Conservation (phyloP, 1,284 basidiomycete species). For the Chondrostereum purpureum region DNA sequence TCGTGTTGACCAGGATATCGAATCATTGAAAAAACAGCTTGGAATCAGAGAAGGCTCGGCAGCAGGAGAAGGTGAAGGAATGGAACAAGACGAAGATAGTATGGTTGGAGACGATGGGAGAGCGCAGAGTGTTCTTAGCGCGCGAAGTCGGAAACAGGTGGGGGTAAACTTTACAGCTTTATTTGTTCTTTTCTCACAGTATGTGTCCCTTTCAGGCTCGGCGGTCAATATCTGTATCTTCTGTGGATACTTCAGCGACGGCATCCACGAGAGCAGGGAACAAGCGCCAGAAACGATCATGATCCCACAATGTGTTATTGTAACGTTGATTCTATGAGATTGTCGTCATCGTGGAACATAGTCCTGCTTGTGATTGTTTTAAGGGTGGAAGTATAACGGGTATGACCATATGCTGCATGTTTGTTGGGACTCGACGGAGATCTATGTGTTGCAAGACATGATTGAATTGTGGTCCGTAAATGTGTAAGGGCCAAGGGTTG, state of each 20-base stretch:
- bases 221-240: conserved; percentile 58
- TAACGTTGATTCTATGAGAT: neutral
- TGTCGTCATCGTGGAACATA: no score
- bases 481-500: no score
- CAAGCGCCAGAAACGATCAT: conserved; percentile 55
- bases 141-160: conserved; percentile 58
- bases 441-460: no score
- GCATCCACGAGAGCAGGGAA: conserved; percentile 39
- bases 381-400: no score
- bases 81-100: conserved; percentile 30
- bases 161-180: conserved; percentile 16
- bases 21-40: conserved; percentile 60
- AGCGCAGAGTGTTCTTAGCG: conserved; percentile 61
- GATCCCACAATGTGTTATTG: conserved; percentile 7
- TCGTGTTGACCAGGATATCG: conserved; percentile 77
- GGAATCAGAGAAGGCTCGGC: conserved; percentile 46
- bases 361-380: no score
- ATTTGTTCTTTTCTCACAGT: no score
- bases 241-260: conserved; percentile 57
- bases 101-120: conserved; percentile 45
- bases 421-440: no score
- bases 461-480: no score
- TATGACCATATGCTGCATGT: no score
- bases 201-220: conserved; percentile 33
- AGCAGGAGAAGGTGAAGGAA: conserved; percentile 22